These are phyloP conservation scores for Pleurotus platypus DNA, from an alignment of 768 basidiomycete genomes.

Conservation along the genomic window DNA sequence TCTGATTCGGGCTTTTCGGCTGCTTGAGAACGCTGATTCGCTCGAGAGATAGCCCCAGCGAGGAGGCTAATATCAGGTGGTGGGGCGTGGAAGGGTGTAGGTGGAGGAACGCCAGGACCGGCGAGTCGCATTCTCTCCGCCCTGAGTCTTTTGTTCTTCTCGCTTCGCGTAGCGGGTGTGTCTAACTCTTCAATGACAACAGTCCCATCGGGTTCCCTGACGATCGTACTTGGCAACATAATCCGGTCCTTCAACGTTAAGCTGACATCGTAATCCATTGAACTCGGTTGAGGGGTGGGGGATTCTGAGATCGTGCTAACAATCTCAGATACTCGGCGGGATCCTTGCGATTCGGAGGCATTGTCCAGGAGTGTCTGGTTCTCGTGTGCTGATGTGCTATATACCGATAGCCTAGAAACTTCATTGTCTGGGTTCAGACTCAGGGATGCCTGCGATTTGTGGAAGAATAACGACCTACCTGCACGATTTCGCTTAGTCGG, in stretches of 20 bases:
- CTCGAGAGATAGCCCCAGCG: background rate
- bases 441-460: conserved; percentile 14
- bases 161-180: conserved; percentile 62
- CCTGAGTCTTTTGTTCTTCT: conserved; percentile 49
- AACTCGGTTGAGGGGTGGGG: too few relatives aligned
- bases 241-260: conserved; percentile 10
- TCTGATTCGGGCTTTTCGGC: background rate
- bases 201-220: conserved; percentile 36
- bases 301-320: too few relatives aligned
- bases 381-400: conserved; percentile 10
- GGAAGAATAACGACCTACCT: conserved; percentile 22
- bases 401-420: background rate
- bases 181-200: conserved; percentile 71
- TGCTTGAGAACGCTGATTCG: background rate
- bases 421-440: conserved; percentile 32
- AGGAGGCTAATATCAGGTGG: conserved; percentile 2
- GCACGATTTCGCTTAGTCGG: conserved; percentile 54
- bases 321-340: too few relatives aligned
- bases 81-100: background rate
- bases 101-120: conserved; percentile 6
- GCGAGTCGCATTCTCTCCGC: conserved; percentile 27
- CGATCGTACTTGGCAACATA: conserved; percentile 18
- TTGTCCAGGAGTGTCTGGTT: conserved; percentile 7
- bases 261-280: conserved; percentile 6
- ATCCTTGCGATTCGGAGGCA: too few relatives aligned